phyloP scores from a whole-genome alignment of 140 eudicot genomes.

The Senecio squalidus region DNA sequence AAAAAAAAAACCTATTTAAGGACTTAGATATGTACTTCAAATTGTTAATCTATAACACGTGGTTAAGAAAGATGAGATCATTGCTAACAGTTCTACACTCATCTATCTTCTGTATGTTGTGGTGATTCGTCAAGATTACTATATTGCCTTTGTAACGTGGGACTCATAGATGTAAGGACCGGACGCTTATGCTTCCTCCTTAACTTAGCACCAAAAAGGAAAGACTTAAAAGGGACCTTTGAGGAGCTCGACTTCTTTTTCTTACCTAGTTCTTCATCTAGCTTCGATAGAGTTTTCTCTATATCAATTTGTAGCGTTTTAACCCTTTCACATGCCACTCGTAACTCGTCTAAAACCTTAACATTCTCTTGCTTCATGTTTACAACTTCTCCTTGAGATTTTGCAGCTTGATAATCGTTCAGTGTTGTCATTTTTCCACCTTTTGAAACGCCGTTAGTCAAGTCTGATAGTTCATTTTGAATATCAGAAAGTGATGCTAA shows the following conservation, averaged over 20 bases:
- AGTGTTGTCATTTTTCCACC: conserved; percentile 18
- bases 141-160: conserved; percentile 36
- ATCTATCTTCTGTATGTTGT: conserved; percentile 11
- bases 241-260: conserved; percentile 11
- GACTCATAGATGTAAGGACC: conserved; percentile 36
- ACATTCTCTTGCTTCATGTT: conserved; percentile 72
- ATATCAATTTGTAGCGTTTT: conserved; percentile 38
- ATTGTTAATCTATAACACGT: too few relatives aligned
- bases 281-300: conserved; percentile 31
- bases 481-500: conserved; percentile 45
- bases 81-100: neutral
- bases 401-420: conserved; percentile 48
- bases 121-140: conserved; percentile 15
- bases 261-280: conserved; percentile 52
- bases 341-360: conserved; percentile 51
- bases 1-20: too few relatives aligned
- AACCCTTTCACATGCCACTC: conserved; percentile 46
- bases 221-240: conserved; percentile 45
- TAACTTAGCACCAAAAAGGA: conserved; percentile 58
- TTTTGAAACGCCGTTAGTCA: conserved; percentile 13
- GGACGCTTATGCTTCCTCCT: conserved; percentile 42
- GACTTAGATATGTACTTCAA: too few relatives aligned
- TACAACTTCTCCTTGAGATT: conserved; percentile 63
- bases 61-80: too few relatives aligned
- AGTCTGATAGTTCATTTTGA: conserved; percentile 48